A percentile compares a stretch with the other conserved stretches of the same genome.
phyloP scores from a whole-genome alignment of 768 basidiomycete species.

The Lactifluus volemus region DNA sequence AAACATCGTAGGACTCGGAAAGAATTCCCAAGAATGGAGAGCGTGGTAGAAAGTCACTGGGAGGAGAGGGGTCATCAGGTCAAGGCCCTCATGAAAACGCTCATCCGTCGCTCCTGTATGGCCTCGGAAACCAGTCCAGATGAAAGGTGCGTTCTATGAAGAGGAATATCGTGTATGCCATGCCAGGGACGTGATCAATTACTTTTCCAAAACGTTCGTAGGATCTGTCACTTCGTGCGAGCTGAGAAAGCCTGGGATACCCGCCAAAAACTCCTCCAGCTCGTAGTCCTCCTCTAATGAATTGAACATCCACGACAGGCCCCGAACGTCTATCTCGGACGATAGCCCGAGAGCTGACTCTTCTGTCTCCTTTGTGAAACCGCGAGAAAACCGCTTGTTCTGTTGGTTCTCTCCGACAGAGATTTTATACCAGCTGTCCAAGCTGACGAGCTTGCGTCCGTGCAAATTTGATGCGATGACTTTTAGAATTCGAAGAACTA shows the following conservation, averaged over 20 bases:
- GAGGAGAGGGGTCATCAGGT: conserved; percentile 4
- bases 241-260: conserved; percentile 13
- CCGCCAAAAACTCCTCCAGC: conserved; percentile 9
- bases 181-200: conserved; percentile 1
- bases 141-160: conserved; percentile 14
- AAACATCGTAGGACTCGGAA: neutral
- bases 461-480: conserved; percentile 4
- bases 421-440: conserved; percentile 12
- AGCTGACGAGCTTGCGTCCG: conserved; percentile 7
- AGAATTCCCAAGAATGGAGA: conserved; percentile 7
- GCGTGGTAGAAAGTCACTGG: conserved; percentile 10
- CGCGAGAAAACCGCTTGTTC: conserved; percentile 9
- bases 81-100: conserved; percentile 7
- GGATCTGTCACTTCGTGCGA: conserved; percentile 6
- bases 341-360: conserved; percentile 1
- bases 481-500: conserved; percentile 1
- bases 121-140: conserved; percentile 6
- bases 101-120: conserved; percentile 6
- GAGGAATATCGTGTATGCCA: conserved; percentile 12
- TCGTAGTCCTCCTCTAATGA: conserved; percentile 17
- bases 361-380: conserved; percentile 10
- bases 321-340: conserved; percentile 10
- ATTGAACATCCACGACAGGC: conserved; percentile 8
- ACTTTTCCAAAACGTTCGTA: neutral
- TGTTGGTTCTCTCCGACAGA: conserved; percentile 7